Base-by-base conservation (phyloP, 306 rosid genomes). In the Gynostemma pentaphyllum region DNA sequence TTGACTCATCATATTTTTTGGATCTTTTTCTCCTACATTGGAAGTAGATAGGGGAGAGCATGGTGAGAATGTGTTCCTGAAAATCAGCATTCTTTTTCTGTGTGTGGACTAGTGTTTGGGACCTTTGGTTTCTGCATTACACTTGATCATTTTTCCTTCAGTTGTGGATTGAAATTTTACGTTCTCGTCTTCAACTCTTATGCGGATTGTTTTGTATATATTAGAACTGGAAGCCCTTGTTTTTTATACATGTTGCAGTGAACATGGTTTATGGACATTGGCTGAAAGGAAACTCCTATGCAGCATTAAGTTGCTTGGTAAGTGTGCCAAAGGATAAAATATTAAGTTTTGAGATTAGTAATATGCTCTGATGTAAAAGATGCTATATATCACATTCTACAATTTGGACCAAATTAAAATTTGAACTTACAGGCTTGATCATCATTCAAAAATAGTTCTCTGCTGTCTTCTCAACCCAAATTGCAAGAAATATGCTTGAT, bases 201-300 rank as follows among this genome's bases (percentile, higher is more conserved):
- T 54, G 6, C 7, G 11, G 12, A 37, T 32, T 60, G 39, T 60
- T 34, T 60, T 57, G 44, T 23, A 34, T 36, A 19, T 14, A 1
- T 36, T 60, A n/a, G n/a, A n/a, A n/a, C n/a, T n/a, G 16, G 11
- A 60, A 39, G 27, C 45, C 16, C 21, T 60, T 42, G 23, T 45
- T 64, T 68, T 75, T 16, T 64, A 48, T 62, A 15, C 2, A 23
- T 30, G 19, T 82, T 79, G 81, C 72, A 91, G 98, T 91, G 48
- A 91, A 91, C 74, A 71, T 91, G 83, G 92, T 87, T 37, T 88
- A 85, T 80, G 98, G 89, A 69, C 80, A 69, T 72, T 91, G 87
- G 98, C 72, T 87, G 26, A 75, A 83, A 74, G 92, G 83, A 69
- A 72, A 70, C 46, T 79, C 69, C 70, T 88, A 85, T 75, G 81